Evolutionary conservation across 106 monocot genomes (phyloP), one percentile per base, ranked within the genome.

Genomic region (Dioscorea zingiberensis): DNA sequence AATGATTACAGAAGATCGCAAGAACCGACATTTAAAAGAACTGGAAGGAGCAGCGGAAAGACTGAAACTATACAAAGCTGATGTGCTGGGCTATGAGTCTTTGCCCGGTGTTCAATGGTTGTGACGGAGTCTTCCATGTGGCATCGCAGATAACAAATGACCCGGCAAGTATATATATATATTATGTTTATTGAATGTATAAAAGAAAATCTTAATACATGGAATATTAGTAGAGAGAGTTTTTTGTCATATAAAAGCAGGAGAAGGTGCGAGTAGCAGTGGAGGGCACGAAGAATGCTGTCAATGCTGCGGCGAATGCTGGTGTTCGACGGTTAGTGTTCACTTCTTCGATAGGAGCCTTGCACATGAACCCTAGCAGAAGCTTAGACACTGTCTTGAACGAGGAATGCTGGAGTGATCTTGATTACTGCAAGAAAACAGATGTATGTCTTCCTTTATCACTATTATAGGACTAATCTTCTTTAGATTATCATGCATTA

Each of bases 41-140:
- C 46, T 85, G n/a, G 74, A 77, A 56, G 85, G 85, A 44, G 85
- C 85, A 3, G 64, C 23, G 17, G 77, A 85, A 46, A 55, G 74
- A 17, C 63, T 81, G 27, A 48, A 62, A 15, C 80, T 85, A 18
- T 58, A 56, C 27, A 60, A 58, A 45, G 85, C 80, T 10, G 85
- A 85, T 44, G 44, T 85, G 24, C 66, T 77, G 27, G 74, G 80
- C 58, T 19, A 29, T 16, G 74, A 71, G 70, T 44, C 65, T 81
- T 56, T 45, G 47, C 2, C n/a, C 27, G 2, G 85, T 80, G 0
- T 59, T 85, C 53, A 22, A 44, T 0, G 80, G 80, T 44, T 85
- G 85, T 65, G 48, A 76, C 44, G 85, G 85, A 8, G 77, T 85
- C 47, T 85, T 85, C 73, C 85, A 85, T 63, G 74, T 73, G 4